Percentiles rank a stretch among this genome's conserved stretches.
Evolutionary conservation across 192 early-diverging fungal genomes (phyloP).

Genomic region (Helicostylum pulchrum): DNA sequence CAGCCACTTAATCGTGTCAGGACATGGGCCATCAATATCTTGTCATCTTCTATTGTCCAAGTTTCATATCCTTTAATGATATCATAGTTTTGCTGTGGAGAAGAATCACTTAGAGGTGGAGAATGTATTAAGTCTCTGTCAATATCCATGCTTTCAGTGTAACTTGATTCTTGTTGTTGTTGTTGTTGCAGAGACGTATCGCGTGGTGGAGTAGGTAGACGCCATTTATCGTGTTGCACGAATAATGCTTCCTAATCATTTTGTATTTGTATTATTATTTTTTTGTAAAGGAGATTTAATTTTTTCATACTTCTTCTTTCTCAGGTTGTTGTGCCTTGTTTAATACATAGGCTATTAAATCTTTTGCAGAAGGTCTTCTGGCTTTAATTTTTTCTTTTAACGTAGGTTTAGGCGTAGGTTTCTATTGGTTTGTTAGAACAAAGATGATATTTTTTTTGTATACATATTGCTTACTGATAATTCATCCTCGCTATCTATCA

Average conservation of each 20-base stretch:
- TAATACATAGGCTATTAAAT: constrained; percentile 12
- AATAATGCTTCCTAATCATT: background rate
- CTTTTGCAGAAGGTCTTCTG: constrained; percentile 4
- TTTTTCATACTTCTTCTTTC: no score
- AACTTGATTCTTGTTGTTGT: no score
- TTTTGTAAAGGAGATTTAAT: no score
- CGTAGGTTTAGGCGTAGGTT: background rate
- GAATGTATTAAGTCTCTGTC: background rate
- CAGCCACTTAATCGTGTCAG: constrained; percentile 8
- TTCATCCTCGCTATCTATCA: constrained; percentile 13
- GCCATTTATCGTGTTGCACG: constrained; percentile 5
- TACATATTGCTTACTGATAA: background rate
- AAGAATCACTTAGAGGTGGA: constrained; percentile 2
- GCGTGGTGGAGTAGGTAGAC: constrained; percentile 20
- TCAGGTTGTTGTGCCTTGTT: constrained; percentile 6
- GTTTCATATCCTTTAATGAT: background rate
- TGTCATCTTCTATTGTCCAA: constrained; percentile 12
- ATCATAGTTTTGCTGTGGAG: background rate
- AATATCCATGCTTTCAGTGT: background rate
- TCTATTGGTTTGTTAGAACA: background rate
- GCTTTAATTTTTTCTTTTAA: constrained; percentile 4
- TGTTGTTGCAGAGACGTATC: constrained; percentile 1
- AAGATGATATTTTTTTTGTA: background rate
- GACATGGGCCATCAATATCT: constrained; percentile 11
- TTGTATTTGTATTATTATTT: background rate